These are phyloP conservation scores for Helminthosporium solani DNA, from an alignment of 2,329 filamentous ascomycete species.

Conservation along the genomic window DNA sequence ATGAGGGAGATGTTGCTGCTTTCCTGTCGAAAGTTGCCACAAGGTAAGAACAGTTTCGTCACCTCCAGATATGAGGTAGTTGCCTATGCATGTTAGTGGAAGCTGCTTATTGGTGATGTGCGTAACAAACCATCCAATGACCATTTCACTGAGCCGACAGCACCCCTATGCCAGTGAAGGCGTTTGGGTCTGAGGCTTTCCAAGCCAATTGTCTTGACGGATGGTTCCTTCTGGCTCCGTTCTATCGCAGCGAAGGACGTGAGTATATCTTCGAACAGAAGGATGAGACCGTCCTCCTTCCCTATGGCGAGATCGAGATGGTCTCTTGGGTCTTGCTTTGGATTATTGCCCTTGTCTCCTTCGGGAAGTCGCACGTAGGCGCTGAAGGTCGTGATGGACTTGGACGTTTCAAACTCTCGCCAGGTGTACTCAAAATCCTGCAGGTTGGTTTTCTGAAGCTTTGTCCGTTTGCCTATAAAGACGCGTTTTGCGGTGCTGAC, in stretches of 20 bases:
- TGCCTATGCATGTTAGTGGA: conserved; percentile 55
- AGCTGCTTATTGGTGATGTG: neutral
- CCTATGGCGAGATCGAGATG: conserved; percentile 77
- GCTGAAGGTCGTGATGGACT: conserved; percentile 54
- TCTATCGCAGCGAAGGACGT: conserved; percentile 52
- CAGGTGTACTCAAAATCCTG: conserved; percentile 52
- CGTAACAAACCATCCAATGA: conserved; percentile 74
- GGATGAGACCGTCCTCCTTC: conserved; percentile 72
- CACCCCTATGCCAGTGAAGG: conserved; percentile 87
- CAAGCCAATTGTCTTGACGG: conserved; percentile 28
- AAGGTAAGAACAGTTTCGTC: conserved; percentile 84
- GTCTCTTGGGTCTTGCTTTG: conserved; percentile 33
- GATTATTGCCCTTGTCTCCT: conserved; percentile 33
- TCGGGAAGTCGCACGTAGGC: conserved; percentile 57
- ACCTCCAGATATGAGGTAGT: conserved; percentile 92
- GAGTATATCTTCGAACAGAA: conserved; percentile 77
- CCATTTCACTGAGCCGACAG: conserved; percentile 85
- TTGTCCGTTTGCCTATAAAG: conserved; percentile 58
- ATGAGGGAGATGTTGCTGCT: conserved; percentile 84
- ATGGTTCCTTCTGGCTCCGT: conserved; percentile 38
- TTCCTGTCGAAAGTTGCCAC: conserved; percentile 89
- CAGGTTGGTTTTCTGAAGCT: conserved; percentile 32
- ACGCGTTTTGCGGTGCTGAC: conserved; percentile 57
- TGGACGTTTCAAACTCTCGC: conserved; percentile 57
- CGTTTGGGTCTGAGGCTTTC: conserved; percentile 58